Evolutionary conservation across 1,139 yeast genomes (phyloP).

Genomic region (Keqinozyma sinolaborantium): DNA sequence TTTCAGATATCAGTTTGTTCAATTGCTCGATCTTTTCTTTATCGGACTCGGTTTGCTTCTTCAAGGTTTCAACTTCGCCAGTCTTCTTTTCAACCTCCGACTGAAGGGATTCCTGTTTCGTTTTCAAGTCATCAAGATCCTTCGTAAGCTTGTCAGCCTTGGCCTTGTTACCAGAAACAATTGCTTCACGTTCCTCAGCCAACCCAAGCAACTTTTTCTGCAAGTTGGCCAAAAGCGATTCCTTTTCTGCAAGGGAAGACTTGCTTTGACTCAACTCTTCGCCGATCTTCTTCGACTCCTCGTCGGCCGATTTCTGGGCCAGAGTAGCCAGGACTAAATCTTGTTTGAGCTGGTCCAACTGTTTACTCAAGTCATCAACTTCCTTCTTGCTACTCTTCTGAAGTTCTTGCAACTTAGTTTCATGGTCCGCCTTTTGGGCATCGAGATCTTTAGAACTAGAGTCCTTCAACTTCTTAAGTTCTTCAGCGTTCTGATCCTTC

Average conservation of each 20-base stretch:
- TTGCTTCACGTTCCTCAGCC: not conserved
- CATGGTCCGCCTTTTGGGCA: not conserved
- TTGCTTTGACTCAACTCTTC: slow-evolving; percentile 3
- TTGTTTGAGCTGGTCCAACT: not conserved
- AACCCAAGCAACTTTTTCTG: slow-evolving; percentile 3
- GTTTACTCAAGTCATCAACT: not conserved
- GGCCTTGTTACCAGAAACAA: not conserved
- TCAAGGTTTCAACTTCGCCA: slow-evolving; percentile 11
- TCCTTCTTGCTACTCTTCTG: not conserved
- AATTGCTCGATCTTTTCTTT: no score
- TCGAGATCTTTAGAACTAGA: not conserved
- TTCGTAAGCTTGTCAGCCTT: slow-evolving; percentile 4
- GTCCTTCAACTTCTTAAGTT: not conserved
- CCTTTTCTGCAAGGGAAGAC: not conserved
- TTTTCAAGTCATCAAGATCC: slow-evolving; percentile 3
- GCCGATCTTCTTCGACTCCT: slow-evolving; percentile 1
- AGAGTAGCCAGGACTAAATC: not conserved
- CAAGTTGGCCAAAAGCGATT: not conserved
- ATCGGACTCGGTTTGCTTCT: no score
- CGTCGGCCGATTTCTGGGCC: not conserved
- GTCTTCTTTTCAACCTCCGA: slow-evolving; percentile 10
- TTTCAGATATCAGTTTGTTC: slow-evolving; percentile 1
- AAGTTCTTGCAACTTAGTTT: not conserved
- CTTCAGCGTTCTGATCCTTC: not conserved
- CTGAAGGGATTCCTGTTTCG: slow-evolving; percentile 11